Evolutionary conservation across 257 asterid genomes (phyloP).

Genomic region (Paulownia fortunei): DNA sequence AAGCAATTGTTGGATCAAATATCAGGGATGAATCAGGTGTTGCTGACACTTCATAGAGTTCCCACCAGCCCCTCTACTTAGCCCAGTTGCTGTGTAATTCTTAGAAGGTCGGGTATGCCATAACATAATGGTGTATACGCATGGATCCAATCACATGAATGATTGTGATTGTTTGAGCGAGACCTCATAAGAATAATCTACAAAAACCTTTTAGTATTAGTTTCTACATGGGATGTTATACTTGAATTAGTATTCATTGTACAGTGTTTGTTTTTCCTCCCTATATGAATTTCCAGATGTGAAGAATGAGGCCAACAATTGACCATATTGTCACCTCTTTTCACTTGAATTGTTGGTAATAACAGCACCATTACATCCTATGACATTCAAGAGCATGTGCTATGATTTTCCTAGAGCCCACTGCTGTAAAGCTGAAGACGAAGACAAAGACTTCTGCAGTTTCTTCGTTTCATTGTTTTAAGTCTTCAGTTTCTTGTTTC

Average conservation of each 20-base stretch:
- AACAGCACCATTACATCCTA: too few relatives aligned
- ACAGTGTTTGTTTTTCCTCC: not conserved
- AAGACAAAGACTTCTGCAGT: too few relatives aligned
- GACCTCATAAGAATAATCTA: not conserved
- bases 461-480: too few relatives aligned
- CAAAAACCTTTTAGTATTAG: not conserved
- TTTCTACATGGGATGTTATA: not conserved
- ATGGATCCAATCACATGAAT: too few relatives aligned
- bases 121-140: too few relatives aligned
- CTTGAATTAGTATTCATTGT: not conserved
- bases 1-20: constrained; percentile 49
- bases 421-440: too few relatives aligned
- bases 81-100: not conserved
- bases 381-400: too few relatives aligned
- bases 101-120: too few relatives aligned
- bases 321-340: not conserved
- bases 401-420: too few relatives aligned
- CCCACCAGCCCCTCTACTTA: not conserved
- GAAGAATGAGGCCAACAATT: not conserved
- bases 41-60: constrained; percentile 32
- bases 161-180: not conserved
- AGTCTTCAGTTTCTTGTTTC: too few relatives aligned
- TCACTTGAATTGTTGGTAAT: too few relatives aligned
- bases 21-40: constrained; percentile 52
- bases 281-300: not conserved